phyloP scores from a whole-genome alignment of 2,329 filamentous ascomycete genomes.

The Xylariaceae sp. region DNA sequence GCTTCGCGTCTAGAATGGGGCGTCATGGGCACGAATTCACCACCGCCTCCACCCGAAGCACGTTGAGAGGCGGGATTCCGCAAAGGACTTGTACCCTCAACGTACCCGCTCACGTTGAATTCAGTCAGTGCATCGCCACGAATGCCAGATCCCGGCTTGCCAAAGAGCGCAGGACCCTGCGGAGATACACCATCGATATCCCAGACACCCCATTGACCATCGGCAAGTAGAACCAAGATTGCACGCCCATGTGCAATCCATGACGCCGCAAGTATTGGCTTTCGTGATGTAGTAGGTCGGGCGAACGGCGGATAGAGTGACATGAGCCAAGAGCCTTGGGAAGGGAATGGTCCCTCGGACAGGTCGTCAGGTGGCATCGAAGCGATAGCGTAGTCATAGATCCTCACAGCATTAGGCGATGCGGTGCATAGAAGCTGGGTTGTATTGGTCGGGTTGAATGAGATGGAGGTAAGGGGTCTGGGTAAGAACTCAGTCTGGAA shows the following conservation, averaged over 20 bases:
- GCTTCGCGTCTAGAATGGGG: slow-evolving; percentile 62
- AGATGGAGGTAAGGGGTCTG: slow-evolving; percentile 55
- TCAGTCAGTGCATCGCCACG: slow-evolving; percentile 60
- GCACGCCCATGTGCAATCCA: slow-evolving; percentile 66
- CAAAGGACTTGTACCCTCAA: slow-evolving; percentile 62
- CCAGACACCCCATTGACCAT: slow-evolving; percentile 71
- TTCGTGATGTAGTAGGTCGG: slow-evolving; percentile 53
- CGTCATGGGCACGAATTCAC: slow-evolving; percentile 66
- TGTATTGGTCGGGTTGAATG: slow-evolving; percentile 62
- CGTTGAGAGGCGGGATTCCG: slow-evolving; percentile 47
- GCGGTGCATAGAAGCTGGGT: slow-evolving; percentile 62
- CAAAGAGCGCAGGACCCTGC: slow-evolving; percentile 49
- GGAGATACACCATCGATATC: slow-evolving; percentile 63
- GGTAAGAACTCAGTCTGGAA: slow-evolving; percentile 65
- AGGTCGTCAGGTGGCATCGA: slow-evolving; percentile 56
- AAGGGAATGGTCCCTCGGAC: slow-evolving; percentile 53
- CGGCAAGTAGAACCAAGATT: slow-evolving; percentile 59
- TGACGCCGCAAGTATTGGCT: slow-evolving; percentile 62
- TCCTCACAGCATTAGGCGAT: slow-evolving; percentile 57
- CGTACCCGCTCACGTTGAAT: slow-evolving; percentile 61
- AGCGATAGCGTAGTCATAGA: slow-evolving; percentile 63
- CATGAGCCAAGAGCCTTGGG: slow-evolving; percentile 66
- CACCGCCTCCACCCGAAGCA: slow-evolving; percentile 38
- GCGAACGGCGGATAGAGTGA: slow-evolving; percentile 63
- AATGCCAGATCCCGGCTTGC: slow-evolving; percentile 54